Evolutionary conservation across 176 grass and related monocot species (phyloP), one percentile per base, ranked within the genome.

Genomic region (Areca catechu): DNA sequence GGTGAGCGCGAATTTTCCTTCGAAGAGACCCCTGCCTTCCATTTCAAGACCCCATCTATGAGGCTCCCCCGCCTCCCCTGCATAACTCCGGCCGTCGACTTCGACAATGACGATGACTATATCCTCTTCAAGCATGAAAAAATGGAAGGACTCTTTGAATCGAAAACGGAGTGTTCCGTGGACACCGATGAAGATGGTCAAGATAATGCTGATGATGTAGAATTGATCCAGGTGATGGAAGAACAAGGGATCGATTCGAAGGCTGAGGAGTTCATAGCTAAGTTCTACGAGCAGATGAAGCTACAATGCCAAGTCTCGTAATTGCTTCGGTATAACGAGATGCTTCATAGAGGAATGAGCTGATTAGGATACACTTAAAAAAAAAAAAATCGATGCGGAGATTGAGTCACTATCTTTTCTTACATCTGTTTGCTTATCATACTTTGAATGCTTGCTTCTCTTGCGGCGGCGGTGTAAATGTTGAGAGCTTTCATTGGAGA

Each of bases 1-100:
- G 83, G 80, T 22, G 84, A 95, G 71, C 77, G 83, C 18, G 77
- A 97, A 75, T 90, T 73, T 77, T 97, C 92, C 49, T 85, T 97
- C 61, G 80, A 97, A 10, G 92, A 97, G 56, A 97, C 86, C 3
- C 92, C 86, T 0, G 49, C 47, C 19, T 90, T 97, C 80, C 78
- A 67, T 7, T 82, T 96, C 75, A 85, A 89, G 7, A 72, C 75
- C 0, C 77, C 80, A 6, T 84, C 86, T 5, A 28, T 61, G 62
- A 70, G 77, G 53, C 34, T 87, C 10, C 77, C 74, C 10, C 71
- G 87, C 61, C 74, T 89, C 52, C 83, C 86, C 65, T 91, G 86
- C 75, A 88, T 91, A 70, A 50, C 58, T 6, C 80, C 91, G 16
- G 53, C 70, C 50, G 62, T 25, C 9, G n/a, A 49, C 7, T 47